Evolutionary conservation across 192 early-diverging fungal genomes (phyloP), one percentile per base, ranked within the genome.

Genomic region (Mortierella hygrophila): DNA sequence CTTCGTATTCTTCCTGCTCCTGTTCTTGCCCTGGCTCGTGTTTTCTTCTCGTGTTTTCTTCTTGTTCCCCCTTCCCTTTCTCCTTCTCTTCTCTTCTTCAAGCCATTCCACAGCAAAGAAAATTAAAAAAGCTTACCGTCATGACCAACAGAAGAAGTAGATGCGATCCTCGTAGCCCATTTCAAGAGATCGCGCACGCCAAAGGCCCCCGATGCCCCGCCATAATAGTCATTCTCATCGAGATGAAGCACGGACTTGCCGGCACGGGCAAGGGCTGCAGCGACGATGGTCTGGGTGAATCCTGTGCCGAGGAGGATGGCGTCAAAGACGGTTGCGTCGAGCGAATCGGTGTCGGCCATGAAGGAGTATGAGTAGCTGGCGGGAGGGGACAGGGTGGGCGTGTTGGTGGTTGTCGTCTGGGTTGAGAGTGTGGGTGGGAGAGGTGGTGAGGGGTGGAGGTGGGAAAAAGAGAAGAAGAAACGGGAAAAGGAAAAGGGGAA

Each of bases 291-390:
- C 77, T 98, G 94, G 38, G 91, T 83, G 44, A 96, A 88, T 11
- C 97, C 97, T 10, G 97, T 98, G 35, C 97, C 97, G 21, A 98
- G 89, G n/a, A 98, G 89, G 54, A 97, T 93, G 69, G 90, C 91
- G 60, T 98, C 96, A 88, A 94, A 97, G 68, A 90, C 78, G 47
- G 90, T 91, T 10, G 79, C 75, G 70, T 89, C 88, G 55, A 89
- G 82, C 3, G 69, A 72, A n/a, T 85, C 78, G 11, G 41, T 77
- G 75, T 85, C 83, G 9, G 83, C 83, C 83, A 85, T 85, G 83
- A 85, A 85, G 80, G 83, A 85, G 68, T 80, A 85, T 7, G 83
- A 85, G 70, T 85, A 85, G 40, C 70, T 78, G 69, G 57, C 52
- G 21, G 83, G 77, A 35, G 44, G 47, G 18, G 72, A 74, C 44